A percentile compares a stretch with the other conserved stretches of the same genome.
phyloP scores from a whole-genome alignment of 805 yeast genomes.

The Metschnikowia arizonensis region DNA sequence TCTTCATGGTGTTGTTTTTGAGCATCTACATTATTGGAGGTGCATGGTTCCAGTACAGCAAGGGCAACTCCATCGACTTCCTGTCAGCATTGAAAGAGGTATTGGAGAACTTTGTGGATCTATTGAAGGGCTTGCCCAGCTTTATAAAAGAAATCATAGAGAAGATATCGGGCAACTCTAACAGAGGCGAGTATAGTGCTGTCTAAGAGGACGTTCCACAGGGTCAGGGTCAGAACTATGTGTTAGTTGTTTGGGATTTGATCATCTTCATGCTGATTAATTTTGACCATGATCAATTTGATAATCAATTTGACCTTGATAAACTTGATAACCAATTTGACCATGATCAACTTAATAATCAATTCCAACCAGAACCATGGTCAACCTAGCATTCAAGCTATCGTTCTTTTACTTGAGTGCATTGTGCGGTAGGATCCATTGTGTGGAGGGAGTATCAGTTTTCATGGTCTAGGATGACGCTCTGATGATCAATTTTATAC shows the following conservation, averaged over 20 bases:
- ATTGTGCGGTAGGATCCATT: not conserved
- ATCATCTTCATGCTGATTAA: not conserved
- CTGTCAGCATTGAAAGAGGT: constrained; percentile 72
- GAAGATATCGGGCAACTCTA: constrained; percentile 56
- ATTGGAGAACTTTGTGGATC: constrained; percentile 59
- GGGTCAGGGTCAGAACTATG: not conserved
- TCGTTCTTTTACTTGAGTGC: not conserved
- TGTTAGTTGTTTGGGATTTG: not conserved
- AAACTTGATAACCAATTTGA: not conserved
- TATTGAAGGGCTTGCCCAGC: constrained; percentile 57
- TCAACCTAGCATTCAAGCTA: not conserved
- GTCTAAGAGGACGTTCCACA: constrained; percentile 44
- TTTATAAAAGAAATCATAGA: constrained; percentile 64
- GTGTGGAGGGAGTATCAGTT: not conserved
- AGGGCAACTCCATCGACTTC: constrained; percentile 66
- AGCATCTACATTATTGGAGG: constrained; percentile 70
- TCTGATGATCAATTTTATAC: not conserved
- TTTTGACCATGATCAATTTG: too few relatives aligned
- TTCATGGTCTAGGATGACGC: not conserved
- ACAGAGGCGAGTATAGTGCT: constrained; percentile 91
- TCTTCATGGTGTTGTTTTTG: constrained; percentile 63
- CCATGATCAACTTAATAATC: not conserved
- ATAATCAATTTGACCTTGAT: not conserved
- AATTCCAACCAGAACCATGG: not conserved
- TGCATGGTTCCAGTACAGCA: constrained; percentile 71